phyloP scores from a whole-genome alignment of 345 rosid genomes.

The Viola odorata region DNA sequence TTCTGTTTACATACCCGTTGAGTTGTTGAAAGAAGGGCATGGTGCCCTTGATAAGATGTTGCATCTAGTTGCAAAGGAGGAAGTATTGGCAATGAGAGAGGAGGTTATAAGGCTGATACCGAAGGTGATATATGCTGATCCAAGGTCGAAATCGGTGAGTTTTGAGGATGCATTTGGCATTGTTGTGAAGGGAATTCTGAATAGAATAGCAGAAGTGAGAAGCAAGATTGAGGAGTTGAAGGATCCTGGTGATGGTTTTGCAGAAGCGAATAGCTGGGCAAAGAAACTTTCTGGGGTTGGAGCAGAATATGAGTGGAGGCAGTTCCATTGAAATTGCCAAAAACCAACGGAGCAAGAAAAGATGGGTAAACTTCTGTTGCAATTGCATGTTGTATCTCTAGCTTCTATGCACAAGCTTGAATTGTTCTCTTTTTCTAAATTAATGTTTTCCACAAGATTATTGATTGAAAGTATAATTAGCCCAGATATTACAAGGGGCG shows the following conservation, averaged over 20 bases:
- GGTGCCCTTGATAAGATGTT: slow-evolving; percentile 6
- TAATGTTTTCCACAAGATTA: no score
- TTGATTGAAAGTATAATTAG: no score
- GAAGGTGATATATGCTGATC: slow-evolving; percentile 17
- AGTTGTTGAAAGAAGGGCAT: slow-evolving; percentile 9
- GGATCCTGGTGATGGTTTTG: slow-evolving; percentile 8
- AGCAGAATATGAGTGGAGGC: neutral
- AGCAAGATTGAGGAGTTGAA: neutral
- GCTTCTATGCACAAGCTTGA: no score
- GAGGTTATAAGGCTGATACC: slow-evolving; percentile 17
- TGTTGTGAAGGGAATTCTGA: slow-evolving; percentile 6
- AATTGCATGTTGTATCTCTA: neutral
- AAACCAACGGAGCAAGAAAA: no score
- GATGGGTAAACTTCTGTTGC: no score
- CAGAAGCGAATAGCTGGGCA: slow-evolving; percentile 6
- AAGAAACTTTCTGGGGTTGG: neutral
- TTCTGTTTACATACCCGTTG: slow-evolving; percentile 16
- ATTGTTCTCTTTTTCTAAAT: no score
- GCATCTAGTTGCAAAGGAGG: neutral
- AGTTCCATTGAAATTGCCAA: neutral
- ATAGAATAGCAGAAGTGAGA: slow-evolving; percentile 14
- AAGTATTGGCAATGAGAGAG: slow-evolving; percentile 7
- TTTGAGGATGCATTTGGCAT: slow-evolving; percentile 23
- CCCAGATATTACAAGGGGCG: no score
- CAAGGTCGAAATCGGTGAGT: slow-evolving; percentile 3